Evolutionary conservation across 352 stramenopile species (phyloP), one percentile per base, ranked within the genome.

Genomic region (Globisporangium ultimum): DNA sequence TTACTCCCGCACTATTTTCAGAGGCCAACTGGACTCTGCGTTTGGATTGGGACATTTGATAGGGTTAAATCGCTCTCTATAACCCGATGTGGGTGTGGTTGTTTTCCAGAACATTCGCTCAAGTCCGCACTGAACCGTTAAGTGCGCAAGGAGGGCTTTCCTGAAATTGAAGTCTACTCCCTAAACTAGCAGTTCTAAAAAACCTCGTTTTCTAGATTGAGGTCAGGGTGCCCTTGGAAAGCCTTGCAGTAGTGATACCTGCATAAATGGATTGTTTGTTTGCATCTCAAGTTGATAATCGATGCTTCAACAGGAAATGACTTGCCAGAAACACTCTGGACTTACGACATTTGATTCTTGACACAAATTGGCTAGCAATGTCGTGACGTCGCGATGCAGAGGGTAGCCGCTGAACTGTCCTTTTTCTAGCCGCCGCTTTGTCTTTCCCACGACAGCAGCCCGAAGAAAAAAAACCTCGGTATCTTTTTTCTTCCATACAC

Each of bases 71-170:
- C 24, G 24, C 28, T 36, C 28, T 6, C 3, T 36, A 36, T 36
- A 36, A 36, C 28, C 28, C 3, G 13, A 45, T 5, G 47, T 51
- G 9, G 46, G 22, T n/a, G 9, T 34, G 47, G 4, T 18, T 28
- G 47, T 1, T 60, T 81, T 83, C 71, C 63, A 80, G 73, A 83
- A 83, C 55, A 72, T 83, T 83, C 70, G 61, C 40, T 45, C 40
- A 45, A 45, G 40, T 45, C 40, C 40, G 40, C 40, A 45, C 17
- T 45, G 40, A 18, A n/a, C 3, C 40, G 40, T 45, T 45, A 45
- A 45, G 40, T 45, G 12, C 40, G 40, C 40, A n/a, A 1, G 32
- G 40, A 45, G 2, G 24, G 40, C 40, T 15, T 45, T 45, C 17
- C 21, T 53, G 13, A n/a, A 45, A n/a, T 18, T 45, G 40, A 5